Evolutionary conservation across 1,139 yeast genomes (phyloP).

Genomic region (Lipomyces yarrowii): DNA sequence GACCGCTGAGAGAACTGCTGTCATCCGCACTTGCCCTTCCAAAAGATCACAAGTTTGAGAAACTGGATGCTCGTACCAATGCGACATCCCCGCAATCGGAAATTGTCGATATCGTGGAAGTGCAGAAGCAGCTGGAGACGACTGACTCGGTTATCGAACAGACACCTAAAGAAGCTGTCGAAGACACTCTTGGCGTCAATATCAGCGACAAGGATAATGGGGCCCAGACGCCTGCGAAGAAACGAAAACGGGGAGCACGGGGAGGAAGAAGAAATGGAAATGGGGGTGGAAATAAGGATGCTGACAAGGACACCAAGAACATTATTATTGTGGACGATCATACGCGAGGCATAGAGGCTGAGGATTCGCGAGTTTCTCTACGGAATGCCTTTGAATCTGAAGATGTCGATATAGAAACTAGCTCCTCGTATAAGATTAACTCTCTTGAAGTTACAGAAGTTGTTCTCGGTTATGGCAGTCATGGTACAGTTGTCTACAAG

Average conservation of each 20-base stretch:
- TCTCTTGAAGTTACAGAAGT: conserved; percentile 59
- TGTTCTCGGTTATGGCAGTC: conserved; percentile 91
- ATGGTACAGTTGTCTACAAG: conserved; percentile 91
- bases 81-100: neutral
- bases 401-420: neutral
- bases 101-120: neutral
- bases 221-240: conserved; percentile 42
- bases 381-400: neutral
- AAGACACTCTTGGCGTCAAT: neutral
- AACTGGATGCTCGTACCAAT: neutral
- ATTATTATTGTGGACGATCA: conserved; percentile 9
- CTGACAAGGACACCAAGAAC: conserved; percentile 3
- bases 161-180: neutral
- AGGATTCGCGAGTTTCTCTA: neutral
- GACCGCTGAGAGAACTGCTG: conserved; percentile 8
- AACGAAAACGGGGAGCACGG: conserved; percentile 81
- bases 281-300: conserved; percentile 19
- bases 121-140: neutral
- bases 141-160: neutral
- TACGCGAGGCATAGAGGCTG: conserved; percentile 1
- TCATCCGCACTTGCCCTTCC: neutral
- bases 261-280: conserved; percentile 61
- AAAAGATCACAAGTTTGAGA: neutral
- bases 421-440: conserved; percentile 23
- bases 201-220: conserved; percentile 5